Conservation (phyloP, 2,329 filamentous ascomycete genomes). For the Purpureocillium lavendulum region DNA sequence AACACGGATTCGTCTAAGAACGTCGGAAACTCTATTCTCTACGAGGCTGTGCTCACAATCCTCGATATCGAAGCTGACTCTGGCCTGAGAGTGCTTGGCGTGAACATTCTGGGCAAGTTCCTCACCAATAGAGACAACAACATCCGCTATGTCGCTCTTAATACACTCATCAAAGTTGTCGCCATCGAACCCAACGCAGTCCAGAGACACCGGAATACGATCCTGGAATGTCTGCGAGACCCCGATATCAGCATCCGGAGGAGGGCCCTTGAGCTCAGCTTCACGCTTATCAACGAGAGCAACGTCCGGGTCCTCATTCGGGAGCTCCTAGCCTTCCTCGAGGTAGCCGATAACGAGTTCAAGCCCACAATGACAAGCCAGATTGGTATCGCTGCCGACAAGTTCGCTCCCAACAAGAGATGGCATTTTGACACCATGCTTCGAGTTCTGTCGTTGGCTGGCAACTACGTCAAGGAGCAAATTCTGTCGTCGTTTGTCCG, state of each 20-base stretch:
- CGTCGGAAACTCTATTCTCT: constrained; percentile 94
- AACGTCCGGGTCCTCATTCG: constrained; percentile 91
- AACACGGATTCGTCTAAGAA: constrained; percentile 99
- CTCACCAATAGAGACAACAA: constrained; percentile 98
- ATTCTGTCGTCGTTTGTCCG: constrained; percentile 95
- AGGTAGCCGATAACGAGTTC: constrained; percentile 97
- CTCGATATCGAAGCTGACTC: constrained; percentile 98
- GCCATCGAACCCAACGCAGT: constrained; percentile 97
- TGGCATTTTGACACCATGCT: constrained; percentile 99
- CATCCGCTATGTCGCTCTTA: constrained; percentile 94
- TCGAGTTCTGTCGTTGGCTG: constrained; percentile 83
- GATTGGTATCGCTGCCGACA: constrained; percentile 93
- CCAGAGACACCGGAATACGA: constrained; percentile 93
- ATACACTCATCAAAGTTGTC: constrained; percentile 96
- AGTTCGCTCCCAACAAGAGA: constrained; percentile 91
- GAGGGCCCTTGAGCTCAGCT: constrained; percentile 92
- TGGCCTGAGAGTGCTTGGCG: constrained; percentile 83
- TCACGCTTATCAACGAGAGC: constrained; percentile 93
- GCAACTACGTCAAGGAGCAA: constrained; percentile 95
- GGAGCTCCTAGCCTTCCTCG: constrained; percentile 88
- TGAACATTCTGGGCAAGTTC: constrained; percentile 98
- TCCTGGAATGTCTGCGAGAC: constrained; percentile 89
- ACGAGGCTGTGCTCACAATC: constrained; percentile 94
- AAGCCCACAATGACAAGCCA: constrained; percentile 98
- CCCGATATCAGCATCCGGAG: constrained; percentile 97